A percentile compares a stretch with the other conserved stretches of the same genome.
Evolutionary conservation across 2,329 filamentous ascomycete genomes (phyloP).

Genomic region (Verticillium zaregamsianum): DNA sequence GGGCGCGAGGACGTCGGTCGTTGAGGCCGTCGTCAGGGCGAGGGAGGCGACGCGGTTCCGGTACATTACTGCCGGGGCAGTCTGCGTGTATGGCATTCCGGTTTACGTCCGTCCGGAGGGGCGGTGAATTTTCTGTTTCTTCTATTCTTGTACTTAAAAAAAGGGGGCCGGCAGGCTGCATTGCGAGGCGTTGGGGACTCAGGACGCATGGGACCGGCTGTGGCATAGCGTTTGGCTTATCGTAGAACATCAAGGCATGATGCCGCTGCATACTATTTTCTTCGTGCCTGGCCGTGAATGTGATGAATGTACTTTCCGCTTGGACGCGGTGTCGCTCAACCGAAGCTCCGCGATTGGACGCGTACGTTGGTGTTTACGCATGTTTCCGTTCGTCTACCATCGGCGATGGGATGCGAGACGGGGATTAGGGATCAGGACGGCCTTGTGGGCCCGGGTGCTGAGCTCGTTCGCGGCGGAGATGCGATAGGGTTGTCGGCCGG

Average conservation of each 20-base stretch:
- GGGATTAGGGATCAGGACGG: neutral
- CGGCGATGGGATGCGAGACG: neutral
- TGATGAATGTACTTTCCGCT: neutral
- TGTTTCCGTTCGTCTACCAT: neutral
- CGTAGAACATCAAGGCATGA: neutral
- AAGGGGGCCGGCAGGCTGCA: neutral
- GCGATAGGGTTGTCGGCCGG: neutral
- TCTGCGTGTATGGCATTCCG: conserved; percentile 92
- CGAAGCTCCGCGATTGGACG: neutral
- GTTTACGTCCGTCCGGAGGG: conserved; percentile 61
- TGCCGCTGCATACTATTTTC: neutral
- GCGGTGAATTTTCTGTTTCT: neutral
- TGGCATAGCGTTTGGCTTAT: neutral
- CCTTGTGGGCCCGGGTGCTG: neutral
- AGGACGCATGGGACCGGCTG: neutral
- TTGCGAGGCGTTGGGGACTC: neutral
- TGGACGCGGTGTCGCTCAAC: neutral
- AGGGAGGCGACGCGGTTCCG: conserved; percentile 77
- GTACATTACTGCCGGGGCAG: conserved; percentile 90
- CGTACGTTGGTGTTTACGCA: neutral
- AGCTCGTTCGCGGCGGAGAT: neutral
- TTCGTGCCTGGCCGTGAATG: neutral
- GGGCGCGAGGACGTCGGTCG: conserved; percentile 51
- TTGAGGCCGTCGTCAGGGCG: conserved; percentile 75
- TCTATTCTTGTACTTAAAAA: neutral